Conservation (phyloP, 768 basidiomycete species). For the Boletellus ananiceps region DNA sequence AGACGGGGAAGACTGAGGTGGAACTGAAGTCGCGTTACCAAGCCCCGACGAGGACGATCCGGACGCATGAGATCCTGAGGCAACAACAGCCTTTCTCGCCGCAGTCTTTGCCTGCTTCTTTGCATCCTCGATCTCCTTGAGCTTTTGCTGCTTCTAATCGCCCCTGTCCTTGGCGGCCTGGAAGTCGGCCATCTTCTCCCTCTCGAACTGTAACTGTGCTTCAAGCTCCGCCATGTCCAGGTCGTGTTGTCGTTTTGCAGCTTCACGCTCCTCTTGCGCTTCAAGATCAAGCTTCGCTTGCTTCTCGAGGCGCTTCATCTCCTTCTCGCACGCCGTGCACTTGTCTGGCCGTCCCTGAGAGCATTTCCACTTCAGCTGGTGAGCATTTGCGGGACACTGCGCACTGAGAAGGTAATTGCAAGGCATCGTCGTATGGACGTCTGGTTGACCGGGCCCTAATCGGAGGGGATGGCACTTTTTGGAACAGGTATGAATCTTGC, state of each 20-base stretch:
- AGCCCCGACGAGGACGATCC: neutral
- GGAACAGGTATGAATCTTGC: slow-evolving; percentile 50
- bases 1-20: neutral
- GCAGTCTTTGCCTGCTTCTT: too few relatives aligned
- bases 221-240: neutral
- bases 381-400: slow-evolving; percentile 42
- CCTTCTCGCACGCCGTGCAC: slow-evolving; percentile 48
- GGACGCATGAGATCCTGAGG: neutral
- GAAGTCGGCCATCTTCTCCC: neutral
- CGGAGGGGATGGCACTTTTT: slow-evolving; percentile 54
- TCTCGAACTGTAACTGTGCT: neutral
- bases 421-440: slow-evolving; percentile 27
- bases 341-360: slow-evolving; percentile 30
- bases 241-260: slow-evolving; percentile 40
- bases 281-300: slow-evolving; percentile 38
- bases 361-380: slow-evolving; percentile 44
- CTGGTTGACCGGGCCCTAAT: slow-evolving; percentile 45
- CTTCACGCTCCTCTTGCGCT: slow-evolving; percentile 42
- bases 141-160: too few relatives aligned
- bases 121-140: too few relatives aligned
- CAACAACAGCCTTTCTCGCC: neutral
- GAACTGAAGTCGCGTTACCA: neutral
- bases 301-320: slow-evolving; percentile 35
- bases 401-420: slow-evolving; percentile 38
- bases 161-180: neutral